phyloP scores from a whole-genome alignment of 768 basidiomycete species.

The Lentinula guzmanii region DNA sequence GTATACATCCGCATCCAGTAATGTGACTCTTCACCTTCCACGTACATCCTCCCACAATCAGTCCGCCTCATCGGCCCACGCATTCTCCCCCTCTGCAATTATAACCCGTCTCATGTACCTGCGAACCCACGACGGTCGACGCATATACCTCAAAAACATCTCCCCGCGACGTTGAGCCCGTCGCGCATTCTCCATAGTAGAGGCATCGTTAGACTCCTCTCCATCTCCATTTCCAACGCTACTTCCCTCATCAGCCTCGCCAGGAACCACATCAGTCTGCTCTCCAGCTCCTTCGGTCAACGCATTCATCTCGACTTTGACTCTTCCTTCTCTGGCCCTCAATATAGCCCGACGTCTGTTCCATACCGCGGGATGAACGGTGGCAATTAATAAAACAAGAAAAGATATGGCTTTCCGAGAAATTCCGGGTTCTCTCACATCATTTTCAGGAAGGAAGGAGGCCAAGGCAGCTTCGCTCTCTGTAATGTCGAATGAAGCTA shows the following conservation, averaged over 20 bases:
- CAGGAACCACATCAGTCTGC: constrained; percentile 20
- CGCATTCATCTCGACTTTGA: constrained; percentile 60
- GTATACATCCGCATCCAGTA: too few species aligned
- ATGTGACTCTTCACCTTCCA: too few species aligned
- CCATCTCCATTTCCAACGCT: not conserved
- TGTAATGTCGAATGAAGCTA: constrained; percentile 54
- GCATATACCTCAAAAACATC: constrained; percentile 41
- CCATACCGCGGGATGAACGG: constrained; percentile 71
- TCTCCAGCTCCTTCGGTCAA: constrained; percentile 13
- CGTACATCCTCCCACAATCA: not conserved
- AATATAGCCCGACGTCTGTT: constrained; percentile 57
- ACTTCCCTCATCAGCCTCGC: constrained; percentile 15
- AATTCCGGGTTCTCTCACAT: constrained; percentile 35
- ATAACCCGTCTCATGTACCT: constrained; percentile 62
- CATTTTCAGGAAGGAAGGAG: not conserved
- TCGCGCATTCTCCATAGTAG: constrained; percentile 13
- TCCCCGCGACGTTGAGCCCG: constrained; percentile 30
- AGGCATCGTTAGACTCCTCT: not conserved
- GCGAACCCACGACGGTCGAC: constrained; percentile 56
- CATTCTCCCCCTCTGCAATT: constrained; percentile 31
- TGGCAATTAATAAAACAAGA: constrained; percentile 47
- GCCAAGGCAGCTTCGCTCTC: constrained; percentile 46
- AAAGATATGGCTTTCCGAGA: constrained; percentile 49
- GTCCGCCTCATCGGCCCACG: constrained; percentile 15
- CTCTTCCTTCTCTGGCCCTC: constrained; percentile 54